Evolutionary conservation across 768 basidiomycete genomes (phyloP), one percentile per base, ranked within the genome.

Genomic region (Gymnopilus junonius): DNA sequence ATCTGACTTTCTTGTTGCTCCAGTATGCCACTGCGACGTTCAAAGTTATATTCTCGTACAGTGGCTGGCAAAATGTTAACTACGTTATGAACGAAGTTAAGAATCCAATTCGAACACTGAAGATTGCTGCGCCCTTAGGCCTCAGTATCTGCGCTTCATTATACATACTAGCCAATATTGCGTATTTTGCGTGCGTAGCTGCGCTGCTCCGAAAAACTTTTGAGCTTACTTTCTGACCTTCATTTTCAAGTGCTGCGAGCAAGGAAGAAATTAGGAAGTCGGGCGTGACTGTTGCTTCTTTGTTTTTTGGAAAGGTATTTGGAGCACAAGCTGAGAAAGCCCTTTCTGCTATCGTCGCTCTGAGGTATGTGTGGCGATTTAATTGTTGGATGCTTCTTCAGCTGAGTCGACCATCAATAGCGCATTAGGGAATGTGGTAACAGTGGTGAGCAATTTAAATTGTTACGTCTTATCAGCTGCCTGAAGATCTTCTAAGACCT

Each of bases 21-120:
- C 11, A 87, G 86, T 88, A 86, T 58, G 86, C 85, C 1, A 85
- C 86, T 0, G 87, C 85, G 1, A 86, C 80, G 0, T 86, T 85
- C 79, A 86, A 87, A 62, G 84, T 88, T 21, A 72, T 87, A 34
- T 71, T 74, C 42, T 71, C 76, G 1, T 75, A 76, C 60, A 67
- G 69, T 1, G 86, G 86, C 3, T 87, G 86, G 86, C 82, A 82
- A 3, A 83, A 82, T 45, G 82, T 83, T 25, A 86, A 86, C 67
- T 86, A 85, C 57, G 86, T 87, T 4, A 71, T 88, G 60, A 87
- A 86, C 72, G 85, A 87, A 12, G 85, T 88, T 56, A 83, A 81
- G 64, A 76, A 87, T 65, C 87, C 87, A 0, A 77, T 87, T 1
- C 80, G 84, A 46, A 89, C 87, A 7, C 80, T 89, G 55, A 86